Percentiles rank a stretch among this genome's conserved stretches.
Evolutionary conservation across 306 rosid species (phyloP).

Genomic region (Carpinus viminea): DNA sequence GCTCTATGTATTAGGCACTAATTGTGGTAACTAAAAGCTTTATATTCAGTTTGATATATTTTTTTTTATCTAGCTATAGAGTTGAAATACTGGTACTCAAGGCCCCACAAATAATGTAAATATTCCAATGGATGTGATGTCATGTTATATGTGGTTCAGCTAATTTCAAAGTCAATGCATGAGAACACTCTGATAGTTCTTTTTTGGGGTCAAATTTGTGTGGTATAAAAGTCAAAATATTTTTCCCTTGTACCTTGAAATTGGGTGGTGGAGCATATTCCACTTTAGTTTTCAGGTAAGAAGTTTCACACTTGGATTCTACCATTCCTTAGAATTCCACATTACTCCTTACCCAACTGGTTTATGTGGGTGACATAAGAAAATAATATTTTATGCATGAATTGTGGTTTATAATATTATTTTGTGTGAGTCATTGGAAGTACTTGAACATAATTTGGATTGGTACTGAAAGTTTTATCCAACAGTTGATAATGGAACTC

Average conservation of each 20-base stretch:
- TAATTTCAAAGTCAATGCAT: not conserved
- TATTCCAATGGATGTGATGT: not conserved
- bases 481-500: constrained; percentile 90
- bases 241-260: not conserved
- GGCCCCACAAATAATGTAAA: not conserved
- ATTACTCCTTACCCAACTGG: not conserved
- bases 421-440: not conserved
- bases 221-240: not conserved
- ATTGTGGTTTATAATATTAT: not conserved
- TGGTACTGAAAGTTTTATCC: constrained; percentile 27
- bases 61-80: not conserved
- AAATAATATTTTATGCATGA: not conserved
- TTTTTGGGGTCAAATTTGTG: not conserved
- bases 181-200: not conserved
- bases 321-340: not conserved
- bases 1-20: constrained; percentile 96
- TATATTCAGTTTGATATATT: constrained; percentile 12
- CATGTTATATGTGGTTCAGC: not conserved
- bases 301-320: not conserved
- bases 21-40: constrained; percentile 68
- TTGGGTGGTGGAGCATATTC: not conserved
- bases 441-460: constrained; percentile 9
- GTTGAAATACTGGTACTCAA: not conserved
- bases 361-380: not conserved
- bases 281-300: not conserved